A percentile compares a stretch with the other conserved stretches of the same genome.
Evolutionary conservation across 768 basidiomycete genomes (phyloP).

Genomic region (Boletus rex-veris): DNA sequence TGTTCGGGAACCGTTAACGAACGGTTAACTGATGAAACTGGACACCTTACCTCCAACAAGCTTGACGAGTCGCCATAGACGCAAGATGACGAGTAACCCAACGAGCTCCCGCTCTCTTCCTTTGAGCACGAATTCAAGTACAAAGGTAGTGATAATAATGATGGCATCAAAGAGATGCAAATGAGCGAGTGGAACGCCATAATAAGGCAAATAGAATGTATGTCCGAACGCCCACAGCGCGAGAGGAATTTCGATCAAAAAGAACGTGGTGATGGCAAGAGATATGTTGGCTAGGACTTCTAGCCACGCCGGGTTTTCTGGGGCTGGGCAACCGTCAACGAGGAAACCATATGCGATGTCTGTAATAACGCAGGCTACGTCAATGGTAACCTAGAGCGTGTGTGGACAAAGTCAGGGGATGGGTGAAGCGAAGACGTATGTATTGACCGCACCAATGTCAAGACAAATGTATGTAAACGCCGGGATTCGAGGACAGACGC

Average conservation of each 20-base stretch:
- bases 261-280: conserved; percentile 63
- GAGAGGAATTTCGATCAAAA: conserved; percentile 75
- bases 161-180: conserved; percentile 75
- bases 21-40: neutral
- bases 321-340: conserved; percentile 43
- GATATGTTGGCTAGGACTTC: conserved; percentile 60
- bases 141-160: conserved; percentile 70
- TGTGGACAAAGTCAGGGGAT: conserved; percentile 7
- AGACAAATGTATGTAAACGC: conserved; percentile 52
- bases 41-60: conserved; percentile 52
- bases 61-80: conserved; percentile 79
- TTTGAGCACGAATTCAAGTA: conserved; percentile 64
- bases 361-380: conserved; percentile 66
- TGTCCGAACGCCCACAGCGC: conserved; percentile 63
- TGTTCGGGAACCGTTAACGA: conserved; percentile 24
- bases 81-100: conserved; percentile 64
- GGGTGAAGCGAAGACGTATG: conserved; percentile 19
- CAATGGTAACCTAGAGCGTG: conserved; percentile 49
- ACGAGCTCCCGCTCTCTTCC: conserved; percentile 72
- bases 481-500: conserved; percentile 51
- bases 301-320: conserved; percentile 57
- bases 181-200: conserved; percentile 47
- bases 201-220: conserved; percentile 61
- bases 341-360: conserved; percentile 72
- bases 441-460: conserved; percentile 48